These are phyloP conservation scores for Arxiozyma bovina DNA, from an alignment of 1,139 yeast genomes.

Conservation along the genomic window DNA sequence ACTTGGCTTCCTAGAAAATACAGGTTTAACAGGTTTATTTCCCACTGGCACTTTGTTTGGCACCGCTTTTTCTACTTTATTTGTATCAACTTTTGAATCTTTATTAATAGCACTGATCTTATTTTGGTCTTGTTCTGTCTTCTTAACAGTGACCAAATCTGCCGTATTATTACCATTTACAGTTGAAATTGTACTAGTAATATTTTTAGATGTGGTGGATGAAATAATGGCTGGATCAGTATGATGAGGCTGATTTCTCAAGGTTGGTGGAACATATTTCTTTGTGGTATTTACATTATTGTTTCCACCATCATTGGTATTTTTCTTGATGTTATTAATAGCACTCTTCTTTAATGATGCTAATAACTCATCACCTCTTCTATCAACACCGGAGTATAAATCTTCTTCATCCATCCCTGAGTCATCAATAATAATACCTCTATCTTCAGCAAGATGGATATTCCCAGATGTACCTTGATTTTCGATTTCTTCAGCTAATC, in stretches of 20 bases:
- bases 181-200: background rate
- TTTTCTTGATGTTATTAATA: slow-evolving; percentile 13
- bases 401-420: slow-evolving; percentile 92
- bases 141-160: background rate
- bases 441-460: slow-evolving; percentile 81
- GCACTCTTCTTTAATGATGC: slow-evolving; percentile 44
- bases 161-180: background rate
- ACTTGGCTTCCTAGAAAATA: background rate
- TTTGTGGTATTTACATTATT: slow-evolving; percentile 12
- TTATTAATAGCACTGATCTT: background rate
- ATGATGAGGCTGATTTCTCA: slow-evolving; percentile 55
- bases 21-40: background rate
- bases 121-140: background rate
- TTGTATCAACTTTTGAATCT: background rate
- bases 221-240: slow-evolving; percentile 75
- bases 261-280: slow-evolving; percentile 47
- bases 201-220: slow-evolving; percentile 14
- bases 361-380: slow-evolving; percentile 55
- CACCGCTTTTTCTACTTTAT: background rate
- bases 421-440: slow-evolving; percentile 71
- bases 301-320: background rate
- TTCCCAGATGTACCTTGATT: slow-evolving; percentile 54
- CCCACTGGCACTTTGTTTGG: background rate
- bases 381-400: slow-evolving; percentile 79
- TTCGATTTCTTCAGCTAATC: slow-evolving; percentile 77